Evolutionary conservation across 352 stramenopile genomes (phyloP), one percentile per base, ranked within the genome.

Genomic region (Hyaloperonospora brassicae): DNA sequence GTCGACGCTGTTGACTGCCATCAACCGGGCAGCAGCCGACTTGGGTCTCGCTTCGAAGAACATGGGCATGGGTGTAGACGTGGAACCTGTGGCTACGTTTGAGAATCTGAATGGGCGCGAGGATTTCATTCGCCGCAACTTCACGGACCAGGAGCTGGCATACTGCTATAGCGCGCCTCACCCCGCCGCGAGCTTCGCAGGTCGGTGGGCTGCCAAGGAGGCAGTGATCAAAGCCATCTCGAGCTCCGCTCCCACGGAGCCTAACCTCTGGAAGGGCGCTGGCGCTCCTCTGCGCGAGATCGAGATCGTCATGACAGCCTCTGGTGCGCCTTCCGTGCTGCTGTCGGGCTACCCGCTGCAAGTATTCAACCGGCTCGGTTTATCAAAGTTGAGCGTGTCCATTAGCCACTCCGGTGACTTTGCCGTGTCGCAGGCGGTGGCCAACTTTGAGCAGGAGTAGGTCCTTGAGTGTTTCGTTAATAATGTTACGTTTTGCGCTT

Each of bases 161-260:
- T 94, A 94, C 66, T 95, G 86, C 74, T 80, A 79, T 59, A 73
- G 72, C 40, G 73, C 81, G 12, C 65, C 83, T n/a, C 68, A 89
- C 57, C 83, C 86, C n/a, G 83, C 83, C 2, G 70, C 84, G 23
- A 93, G 79, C 60, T 94, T 95, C 55, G 86, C 86, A 0, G 86
- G 81, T 47, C 84, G 84, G 17, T 95, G 84, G 86, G 86, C 86
- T 22, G 84, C 83, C 3, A 95, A 95, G 64, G 84, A 95, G 52
- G 86, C 86, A n/a, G 76, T 92, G 46, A 80, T 95, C 59, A 96
- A 96, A 70, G 84, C 86, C n/a, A 89, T 95, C 41, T 94, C 81
- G 31, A 93, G 74, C 50, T 72, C 81, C 0, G 50, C 79, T 4
- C 72, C 81, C 4, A 73, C 72, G 39, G 74, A 83, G 42, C 63